Percentiles rank a stretch among this genome's conserved stretches.
phyloP scores from a whole-genome alignment of 345 rosid species.

The Dipteronia sinensis region DNA sequence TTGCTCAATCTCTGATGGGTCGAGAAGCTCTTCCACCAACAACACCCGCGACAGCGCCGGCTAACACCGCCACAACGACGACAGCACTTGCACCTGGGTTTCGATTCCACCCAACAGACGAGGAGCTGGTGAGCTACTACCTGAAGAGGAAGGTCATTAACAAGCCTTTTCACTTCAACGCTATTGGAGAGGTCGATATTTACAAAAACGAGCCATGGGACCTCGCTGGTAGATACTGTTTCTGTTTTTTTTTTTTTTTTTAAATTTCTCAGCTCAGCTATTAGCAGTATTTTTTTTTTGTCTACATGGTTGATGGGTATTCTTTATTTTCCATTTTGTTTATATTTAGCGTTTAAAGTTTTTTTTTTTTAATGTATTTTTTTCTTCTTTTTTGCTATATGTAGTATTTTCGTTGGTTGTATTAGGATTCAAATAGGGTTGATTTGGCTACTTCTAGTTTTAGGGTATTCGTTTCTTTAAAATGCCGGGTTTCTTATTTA shows the following conservation, averaged over 20 bases:
- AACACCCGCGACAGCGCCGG: background rate
- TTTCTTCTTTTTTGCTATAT: background rate
- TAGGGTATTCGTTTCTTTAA: background rate
- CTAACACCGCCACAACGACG: slow-evolving; percentile 25
- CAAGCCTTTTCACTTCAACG: slow-evolving; percentile 72
- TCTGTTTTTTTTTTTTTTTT: background rate
- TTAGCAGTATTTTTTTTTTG: background rate
- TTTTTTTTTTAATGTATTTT: background rate
- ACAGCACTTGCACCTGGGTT: slow-evolving; percentile 91
- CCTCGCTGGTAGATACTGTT: slow-evolving; percentile 55
- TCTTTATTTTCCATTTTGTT: slow-evolving; percentile 1
- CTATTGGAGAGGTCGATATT: slow-evolving; percentile 79
- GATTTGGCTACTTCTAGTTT: background rate
- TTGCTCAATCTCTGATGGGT: slow-evolving; percentile 4
- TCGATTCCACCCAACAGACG: slow-evolving; percentile 95
- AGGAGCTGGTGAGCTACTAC: slow-evolving; percentile 81
- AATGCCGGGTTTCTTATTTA: background rate
- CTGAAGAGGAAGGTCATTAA: slow-evolving; percentile 75
- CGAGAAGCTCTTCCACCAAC: slow-evolving; percentile 9
- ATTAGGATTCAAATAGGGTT: background rate
- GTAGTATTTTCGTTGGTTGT: background rate
- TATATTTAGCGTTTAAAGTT: background rate
- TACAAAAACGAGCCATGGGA: slow-evolving; percentile 92
- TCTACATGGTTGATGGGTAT: background rate
- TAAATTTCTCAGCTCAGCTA: background rate